Conservation (phyloP, 1,284 basidiomycete species). For the Mixia osmundae region DNA sequence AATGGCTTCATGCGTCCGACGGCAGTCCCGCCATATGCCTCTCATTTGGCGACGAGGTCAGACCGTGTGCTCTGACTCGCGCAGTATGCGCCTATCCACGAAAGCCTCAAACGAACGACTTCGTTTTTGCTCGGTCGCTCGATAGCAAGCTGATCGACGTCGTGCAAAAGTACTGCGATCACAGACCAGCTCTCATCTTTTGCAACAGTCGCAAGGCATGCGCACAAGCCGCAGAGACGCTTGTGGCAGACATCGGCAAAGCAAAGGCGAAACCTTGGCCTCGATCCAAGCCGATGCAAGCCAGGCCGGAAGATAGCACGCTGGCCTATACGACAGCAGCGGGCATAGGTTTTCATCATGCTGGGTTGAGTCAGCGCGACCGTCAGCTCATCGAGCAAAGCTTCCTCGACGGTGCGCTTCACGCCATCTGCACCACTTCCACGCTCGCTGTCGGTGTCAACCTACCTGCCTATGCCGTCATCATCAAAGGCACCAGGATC, state of each 20-base stretch:
- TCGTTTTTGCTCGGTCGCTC: conserved; percentile 44
- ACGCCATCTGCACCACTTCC: conserved; percentile 33
- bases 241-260: conserved; percentile 8
- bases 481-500: conserved; percentile 53
- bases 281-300: conserved; percentile 1
- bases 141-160: conserved; percentile 44
- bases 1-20: conserved; percentile 43
- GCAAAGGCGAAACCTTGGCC: conserved; percentile 3
- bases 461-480: conserved; percentile 29
- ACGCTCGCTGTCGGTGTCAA: conserved; percentile 76
- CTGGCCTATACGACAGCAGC: conserved; percentile 10
- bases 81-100: conserved; percentile 26
- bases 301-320: background rate
- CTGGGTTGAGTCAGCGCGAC: conserved; percentile 50
- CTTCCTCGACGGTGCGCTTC: conserved; percentile 39
- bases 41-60: conserved; percentile 70
- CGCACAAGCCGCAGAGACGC: conserved; percentile 10
- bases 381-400: conserved; percentile 43
- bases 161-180: conserved; percentile 40
- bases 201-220: conserved; percentile 38
- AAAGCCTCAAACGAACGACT: conserved; percentile 45
- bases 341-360: conserved; percentile 69
- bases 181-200: conserved; percentile 64
- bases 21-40: conserved; percentile 37
- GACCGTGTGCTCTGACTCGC: conserved; percentile 43